Evolutionary conservation across 1,139 yeast species (phyloP), one percentile per base, ranked within the genome.

Genomic region (Pichia sp.): DNA sequence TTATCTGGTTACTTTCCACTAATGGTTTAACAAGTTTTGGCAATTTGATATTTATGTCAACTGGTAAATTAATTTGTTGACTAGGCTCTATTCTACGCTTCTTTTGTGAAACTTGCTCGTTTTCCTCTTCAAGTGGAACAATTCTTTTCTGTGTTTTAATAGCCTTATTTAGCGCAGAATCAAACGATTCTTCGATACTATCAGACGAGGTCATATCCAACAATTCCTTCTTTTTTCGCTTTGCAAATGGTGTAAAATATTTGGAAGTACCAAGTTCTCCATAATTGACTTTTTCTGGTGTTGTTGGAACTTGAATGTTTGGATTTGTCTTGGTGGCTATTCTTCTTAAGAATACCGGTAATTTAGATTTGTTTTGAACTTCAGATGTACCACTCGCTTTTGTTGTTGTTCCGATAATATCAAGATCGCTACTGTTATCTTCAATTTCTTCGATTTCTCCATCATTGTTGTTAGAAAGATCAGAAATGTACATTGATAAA

Each of bases 131-230:
- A 11, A 14, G n/a, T 17, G 19, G 11, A n/a, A 10, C 32, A 3
- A 15, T n/a, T 21, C 48, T 38, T 34, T 40, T 44, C 14, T 30
- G 27, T 3, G 20, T 21, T 20, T 27, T 17, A 12, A 49, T 34
- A 2, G 38, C 50, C 10, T 42, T 40, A 20, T 43, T 27, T 18
- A 53, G 20, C 3, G 50, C 49, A 17, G 24, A 30, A 21, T 48
- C 51, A 35, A 54, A 44, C 14, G 50, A 42, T 14, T 41, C 48
- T 12, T 38, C 42, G 14, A 28, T 40, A 14, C 38, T 36, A 12
- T 46, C 51, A 6, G 48, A 44, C 10, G 34, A 46, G 11, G 34
- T 20, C 34, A 40, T 28, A 36, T 51, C 52, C 18, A 51, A 34
- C 3, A 44, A 34, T 21, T 14, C 18, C 14, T n/a, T 9, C 15